A percentile compares a stretch with the other conserved stretches of the same genome.
phyloP scores from a whole-genome alignment of 176 grass and related monocot species.

The Lolium multiflorum region DNA sequence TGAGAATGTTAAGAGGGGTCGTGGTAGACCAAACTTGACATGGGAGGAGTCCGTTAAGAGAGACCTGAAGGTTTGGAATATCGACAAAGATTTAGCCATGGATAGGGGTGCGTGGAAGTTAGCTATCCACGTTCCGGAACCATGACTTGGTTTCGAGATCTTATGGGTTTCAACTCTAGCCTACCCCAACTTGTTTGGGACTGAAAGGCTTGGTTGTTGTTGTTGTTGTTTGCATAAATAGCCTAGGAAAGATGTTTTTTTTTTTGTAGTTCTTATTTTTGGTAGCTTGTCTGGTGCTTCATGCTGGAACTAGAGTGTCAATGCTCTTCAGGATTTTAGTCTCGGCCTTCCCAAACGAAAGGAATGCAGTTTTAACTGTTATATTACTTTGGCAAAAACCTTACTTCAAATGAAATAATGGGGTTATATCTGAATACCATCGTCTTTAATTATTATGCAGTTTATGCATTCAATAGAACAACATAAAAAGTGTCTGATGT shows the following conservation, averaged over 20 bases:
- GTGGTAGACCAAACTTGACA: too few relatives aligned
- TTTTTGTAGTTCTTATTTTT: background rate
- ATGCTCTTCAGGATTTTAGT: background rate
- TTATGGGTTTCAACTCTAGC: too few relatives aligned
- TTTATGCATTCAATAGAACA: slow-evolving; percentile 5
- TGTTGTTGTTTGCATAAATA: too few relatives aligned
- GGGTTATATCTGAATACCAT: background rate
- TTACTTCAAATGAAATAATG: background rate
- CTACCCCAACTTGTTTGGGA: too few relatives aligned
- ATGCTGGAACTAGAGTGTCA: background rate
- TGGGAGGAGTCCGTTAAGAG: too few relatives aligned
- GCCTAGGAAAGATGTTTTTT: background rate
- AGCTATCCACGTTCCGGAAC: too few relatives aligned
- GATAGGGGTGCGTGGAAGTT: too few relatives aligned
- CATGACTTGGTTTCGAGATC: too few relatives aligned
- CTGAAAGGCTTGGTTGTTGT: too few relatives aligned
- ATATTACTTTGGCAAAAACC: background rate
- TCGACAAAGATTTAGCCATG: too few relatives aligned
- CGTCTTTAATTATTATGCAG: background rate
- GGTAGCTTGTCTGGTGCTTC: background rate
- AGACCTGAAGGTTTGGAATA: too few relatives aligned
- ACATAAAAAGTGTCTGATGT: background rate
- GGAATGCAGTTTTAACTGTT: background rate
- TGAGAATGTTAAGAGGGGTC: too few relatives aligned
- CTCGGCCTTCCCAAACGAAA: background rate